Percentiles rank a stretch among this genome's conserved stretches.
Evolutionary conservation across 257 asterid species (phyloP).

Genomic region (Rauvolfia tetraphylla): DNA sequence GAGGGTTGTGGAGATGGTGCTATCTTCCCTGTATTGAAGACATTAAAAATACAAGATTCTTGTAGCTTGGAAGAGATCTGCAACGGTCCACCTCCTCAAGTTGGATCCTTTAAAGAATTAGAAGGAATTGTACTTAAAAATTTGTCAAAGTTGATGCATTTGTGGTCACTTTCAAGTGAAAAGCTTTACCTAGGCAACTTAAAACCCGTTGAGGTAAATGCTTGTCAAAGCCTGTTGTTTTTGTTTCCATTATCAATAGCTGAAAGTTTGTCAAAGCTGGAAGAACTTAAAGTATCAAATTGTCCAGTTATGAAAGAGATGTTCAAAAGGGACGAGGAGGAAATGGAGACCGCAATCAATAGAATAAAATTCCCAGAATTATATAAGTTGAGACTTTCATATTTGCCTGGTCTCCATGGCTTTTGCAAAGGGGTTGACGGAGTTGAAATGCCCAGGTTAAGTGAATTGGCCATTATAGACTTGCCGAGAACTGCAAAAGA

Average conservation of each 20-base stretch:
- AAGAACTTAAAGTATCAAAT: background rate
- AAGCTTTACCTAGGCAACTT: background rate
- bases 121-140: background rate
- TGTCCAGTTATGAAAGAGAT: background rate
- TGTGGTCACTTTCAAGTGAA: background rate
- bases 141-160: background rate
- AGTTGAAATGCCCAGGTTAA: background rate
- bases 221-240: background rate
- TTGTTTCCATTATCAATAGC: background rate
- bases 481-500: background rate
- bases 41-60: background rate
- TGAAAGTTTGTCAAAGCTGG: background rate
- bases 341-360: background rate
- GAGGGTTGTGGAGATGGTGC: background rate
- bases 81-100: background rate
- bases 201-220: background rate
- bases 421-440: background rate
- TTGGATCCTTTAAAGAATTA: background rate
- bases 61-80: background rate
- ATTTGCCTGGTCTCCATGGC: background rate
- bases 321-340: background rate
- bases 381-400: rapidly evolving
- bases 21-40: background rate
- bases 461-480: rapidly evolving
- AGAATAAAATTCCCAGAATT: background rate